Evolutionary conservation across 495 filamentous ascomycete genomes (phyloP).

Genomic region (Tetracladium marchalianum): DNA sequence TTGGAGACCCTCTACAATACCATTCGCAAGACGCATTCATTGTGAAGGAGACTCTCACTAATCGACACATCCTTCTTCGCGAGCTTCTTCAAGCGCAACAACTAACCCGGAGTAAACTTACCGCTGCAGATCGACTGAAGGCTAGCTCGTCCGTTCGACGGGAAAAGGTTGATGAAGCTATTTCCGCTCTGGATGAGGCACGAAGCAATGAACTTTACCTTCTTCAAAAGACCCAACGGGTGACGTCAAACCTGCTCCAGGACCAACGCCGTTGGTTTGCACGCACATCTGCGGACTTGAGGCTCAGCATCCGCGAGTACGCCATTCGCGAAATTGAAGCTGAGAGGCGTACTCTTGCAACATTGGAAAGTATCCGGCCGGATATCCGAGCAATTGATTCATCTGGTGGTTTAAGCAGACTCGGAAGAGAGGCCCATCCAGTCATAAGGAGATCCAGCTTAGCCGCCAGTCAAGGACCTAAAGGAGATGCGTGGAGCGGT

Average conservation of each 20-base stretch:
- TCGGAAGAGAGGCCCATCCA: constrained; percentile 84
- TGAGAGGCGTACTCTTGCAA: constrained; percentile 84
- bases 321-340: constrained; percentile 91
- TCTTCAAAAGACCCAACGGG: constrained; percentile 69
- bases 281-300: constrained; percentile 71
- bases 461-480: constrained; percentile 80
- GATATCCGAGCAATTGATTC: constrained; percentile 90
- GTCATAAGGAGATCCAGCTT: constrained; percentile 63
- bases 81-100: constrained; percentile 86
- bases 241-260: constrained; percentile 77
- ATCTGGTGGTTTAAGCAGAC: constrained; percentile 74
- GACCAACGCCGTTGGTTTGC: constrained; percentile 90
- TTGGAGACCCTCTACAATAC: constrained; percentile 89
- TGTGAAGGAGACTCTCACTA: constrained; percentile 97
- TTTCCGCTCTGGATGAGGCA: constrained; percentile 80
- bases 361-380: constrained; percentile 81
- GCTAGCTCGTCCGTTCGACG: constrained; percentile 69
- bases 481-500: constrained; percentile 95
- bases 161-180: constrained; percentile 96
- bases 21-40: constrained; percentile 95
- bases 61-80: constrained; percentile 94
- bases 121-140: constrained; percentile 82
- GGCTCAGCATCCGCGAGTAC: constrained; percentile 78
- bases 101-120: constrained; percentile 61
- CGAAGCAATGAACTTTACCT: constrained; percentile 68